Conservation (phyloP, 257 asterid genomes). For the Solanum lignicaule region DNA sequence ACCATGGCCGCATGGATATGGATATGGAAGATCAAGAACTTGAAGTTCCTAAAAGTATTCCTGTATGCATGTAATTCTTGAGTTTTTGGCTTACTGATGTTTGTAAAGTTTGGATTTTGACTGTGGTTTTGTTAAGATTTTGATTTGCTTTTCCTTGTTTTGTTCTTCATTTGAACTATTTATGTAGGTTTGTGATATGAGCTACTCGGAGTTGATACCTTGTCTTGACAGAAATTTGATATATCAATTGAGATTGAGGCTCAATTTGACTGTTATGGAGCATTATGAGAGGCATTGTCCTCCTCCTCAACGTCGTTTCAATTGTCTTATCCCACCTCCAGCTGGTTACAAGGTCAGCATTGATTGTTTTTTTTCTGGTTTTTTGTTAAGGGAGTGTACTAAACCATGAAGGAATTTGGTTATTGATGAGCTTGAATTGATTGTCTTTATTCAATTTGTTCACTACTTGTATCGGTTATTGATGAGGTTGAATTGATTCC, state of each 20-base stretch:
- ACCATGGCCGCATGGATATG: constrained; percentile 20
- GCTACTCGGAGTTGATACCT: constrained; percentile 77
- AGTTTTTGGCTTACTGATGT: neutral
- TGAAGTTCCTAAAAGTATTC: constrained; percentile 49
- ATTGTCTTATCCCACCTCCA: constrained; percentile 92
- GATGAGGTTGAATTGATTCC: neutral
- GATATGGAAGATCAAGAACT: constrained; percentile 62
- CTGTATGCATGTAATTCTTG: constrained; percentile 29
- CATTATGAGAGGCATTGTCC: constrained; percentile 98
- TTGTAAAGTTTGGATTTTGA: neutral
- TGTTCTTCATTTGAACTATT: neutral
- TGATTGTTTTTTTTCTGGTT: neutral
- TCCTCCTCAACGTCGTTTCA: constrained; percentile 62
- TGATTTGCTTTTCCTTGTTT: neutral
- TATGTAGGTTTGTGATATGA: constrained; percentile 72
- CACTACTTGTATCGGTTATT: neutral
- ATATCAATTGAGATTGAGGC: constrained; percentile 58
- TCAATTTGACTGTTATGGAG: constrained; percentile 79
- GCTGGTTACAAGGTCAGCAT: constrained; percentile 78
- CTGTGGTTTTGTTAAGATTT: neutral
- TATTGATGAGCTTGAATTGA: neutral
- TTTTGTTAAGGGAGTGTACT: neutral
- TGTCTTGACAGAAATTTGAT: constrained; percentile 72
- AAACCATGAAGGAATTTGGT: neutral
- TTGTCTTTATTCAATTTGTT: neutral